Evolutionary conservation across 345 rosid genomes (phyloP).

Genomic region (Salix udensis): DNA sequence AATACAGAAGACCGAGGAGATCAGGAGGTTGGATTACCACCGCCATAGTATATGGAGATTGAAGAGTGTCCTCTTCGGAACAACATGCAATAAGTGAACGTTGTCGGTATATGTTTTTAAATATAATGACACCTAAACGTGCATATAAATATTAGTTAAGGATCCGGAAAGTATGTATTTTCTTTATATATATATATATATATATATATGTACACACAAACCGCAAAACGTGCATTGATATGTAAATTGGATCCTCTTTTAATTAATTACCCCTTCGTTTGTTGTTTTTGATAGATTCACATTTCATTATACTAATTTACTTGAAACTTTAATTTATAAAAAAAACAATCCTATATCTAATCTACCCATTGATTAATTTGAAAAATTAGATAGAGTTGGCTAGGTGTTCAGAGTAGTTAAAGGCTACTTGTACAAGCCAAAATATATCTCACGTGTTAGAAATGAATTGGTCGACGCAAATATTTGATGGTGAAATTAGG

Average conservation of each 20-base stretch:
- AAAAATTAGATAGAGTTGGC: background rate
- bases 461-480: background rate
- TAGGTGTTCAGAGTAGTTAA: background rate
- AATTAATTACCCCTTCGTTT: no score
- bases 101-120: slow-evolving; percentile 26
- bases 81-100: slow-evolving; percentile 19
- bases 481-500: background rate
- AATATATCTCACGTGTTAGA: background rate
- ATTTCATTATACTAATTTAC: background rate
- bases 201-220: no score
- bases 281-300: background rate
- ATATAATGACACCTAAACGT: no score
- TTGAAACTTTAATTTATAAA: background rate
- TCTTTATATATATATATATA: no score
- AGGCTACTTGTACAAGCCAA: background rate
- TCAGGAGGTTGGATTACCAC: background rate
- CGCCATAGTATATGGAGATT: background rate
- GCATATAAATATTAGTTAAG: no score
- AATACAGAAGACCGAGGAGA: background rate
- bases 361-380: background rate
- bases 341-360: background rate
- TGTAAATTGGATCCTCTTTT: no score
- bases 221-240: no score
- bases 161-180: no score
- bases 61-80: slow-evolving; percentile 23